Conservation (phyloP, 1,284 basidiomycete genomes). For the Sparassis latifolia region DNA sequence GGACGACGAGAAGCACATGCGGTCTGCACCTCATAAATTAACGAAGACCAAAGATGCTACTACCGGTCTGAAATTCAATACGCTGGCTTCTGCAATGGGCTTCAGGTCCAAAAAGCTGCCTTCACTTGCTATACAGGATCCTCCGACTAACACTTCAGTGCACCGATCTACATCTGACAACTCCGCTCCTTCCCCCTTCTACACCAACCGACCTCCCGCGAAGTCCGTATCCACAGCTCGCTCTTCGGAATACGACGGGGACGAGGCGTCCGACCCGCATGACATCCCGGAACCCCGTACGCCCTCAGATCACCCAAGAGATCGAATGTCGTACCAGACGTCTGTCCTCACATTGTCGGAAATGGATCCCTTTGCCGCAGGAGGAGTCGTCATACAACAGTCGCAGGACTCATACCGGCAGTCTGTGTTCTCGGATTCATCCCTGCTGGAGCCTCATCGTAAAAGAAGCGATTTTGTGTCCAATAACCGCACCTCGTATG, state of each 20-base stretch:
- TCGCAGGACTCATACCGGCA: constrained; percentile 35
- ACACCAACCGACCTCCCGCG: constrained; percentile 34
- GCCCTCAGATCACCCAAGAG: constrained; percentile 38
- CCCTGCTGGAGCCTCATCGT: constrained; percentile 36
- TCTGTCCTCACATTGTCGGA: constrained; percentile 59
- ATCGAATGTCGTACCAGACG: constrained; percentile 34
- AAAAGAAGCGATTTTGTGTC: constrained; percentile 28
- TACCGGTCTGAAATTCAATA: constrained; percentile 40
- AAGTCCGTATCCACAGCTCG: constrained; percentile 45
- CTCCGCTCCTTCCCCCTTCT: constrained; percentile 22
- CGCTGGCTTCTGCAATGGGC: constrained; percentile 53
- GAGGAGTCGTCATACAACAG: constrained; percentile 34
- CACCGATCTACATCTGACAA: constrained; percentile 19
- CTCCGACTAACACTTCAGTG: constrained; percentile 18
- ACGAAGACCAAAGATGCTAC: constrained; percentile 17
- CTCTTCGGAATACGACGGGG: constrained; percentile 31
- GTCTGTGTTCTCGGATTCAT: constrained; percentile 47
- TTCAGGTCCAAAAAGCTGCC: constrained; percentile 56
- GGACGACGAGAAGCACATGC: constrained; percentile 17
- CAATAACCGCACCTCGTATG: constrained; percentile 44
- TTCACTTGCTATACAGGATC: constrained; percentile 45
- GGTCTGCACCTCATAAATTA: constrained; percentile 7
- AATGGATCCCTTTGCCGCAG: constrained; percentile 53
- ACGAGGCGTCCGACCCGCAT: constrained; percentile 22
- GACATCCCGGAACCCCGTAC: constrained; percentile 36